Conservation (phyloP, 208 protist species). For the Herpetomonas tarakana region DNA sequence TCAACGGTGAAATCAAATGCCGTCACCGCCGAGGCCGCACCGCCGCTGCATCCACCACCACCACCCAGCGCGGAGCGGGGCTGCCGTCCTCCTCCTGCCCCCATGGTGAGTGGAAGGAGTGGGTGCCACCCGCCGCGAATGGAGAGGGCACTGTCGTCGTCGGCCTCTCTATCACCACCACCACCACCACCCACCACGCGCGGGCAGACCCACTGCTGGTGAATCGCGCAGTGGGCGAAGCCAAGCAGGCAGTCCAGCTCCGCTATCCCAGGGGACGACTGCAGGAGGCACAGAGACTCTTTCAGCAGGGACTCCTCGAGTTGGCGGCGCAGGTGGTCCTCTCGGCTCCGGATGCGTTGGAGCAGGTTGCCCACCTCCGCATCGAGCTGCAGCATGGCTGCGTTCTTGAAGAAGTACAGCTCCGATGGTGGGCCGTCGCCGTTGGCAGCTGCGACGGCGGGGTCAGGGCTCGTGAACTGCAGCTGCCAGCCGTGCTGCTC, state of each 20-base stretch:
- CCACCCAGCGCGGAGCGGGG: no score
- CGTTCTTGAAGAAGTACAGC: slow-evolving; percentile 69
- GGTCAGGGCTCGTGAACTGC: slow-evolving; percentile 7
- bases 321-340: slow-evolving; percentile 50
- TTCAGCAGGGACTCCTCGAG: slow-evolving; percentile 64
- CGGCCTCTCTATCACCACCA: not conserved
- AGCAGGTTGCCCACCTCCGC: slow-evolving; percentile 68
- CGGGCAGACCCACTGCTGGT: slow-evolving; percentile 66
- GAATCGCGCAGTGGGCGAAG: slow-evolving; percentile 59
- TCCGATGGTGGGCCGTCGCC: slow-evolving; percentile 23
- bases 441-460: no score
- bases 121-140: slow-evolving; percentile 73
- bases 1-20: slow-evolving; percentile 53
- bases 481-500: slow-evolving; percentile 29
- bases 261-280: slow-evolving; percentile 38
- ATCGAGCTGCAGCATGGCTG: slow-evolving; percentile 58
- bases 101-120: slow-evolving; percentile 42
- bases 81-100: slow-evolving; percentile 27
- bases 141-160: slow-evolving; percentile 30
- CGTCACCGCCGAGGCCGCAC: slow-evolving; percentile 9
- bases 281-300: slow-evolving; percentile 58
- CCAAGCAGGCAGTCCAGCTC: slow-evolving; percentile 78
- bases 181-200: slow-evolving; percentile 16
- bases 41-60: not conserved
- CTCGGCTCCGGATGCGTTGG: slow-evolving; percentile 51